Evolutionary conservation across 208 protist species (phyloP).

Genomic region (Acanthamoeba healyi): DNA sequence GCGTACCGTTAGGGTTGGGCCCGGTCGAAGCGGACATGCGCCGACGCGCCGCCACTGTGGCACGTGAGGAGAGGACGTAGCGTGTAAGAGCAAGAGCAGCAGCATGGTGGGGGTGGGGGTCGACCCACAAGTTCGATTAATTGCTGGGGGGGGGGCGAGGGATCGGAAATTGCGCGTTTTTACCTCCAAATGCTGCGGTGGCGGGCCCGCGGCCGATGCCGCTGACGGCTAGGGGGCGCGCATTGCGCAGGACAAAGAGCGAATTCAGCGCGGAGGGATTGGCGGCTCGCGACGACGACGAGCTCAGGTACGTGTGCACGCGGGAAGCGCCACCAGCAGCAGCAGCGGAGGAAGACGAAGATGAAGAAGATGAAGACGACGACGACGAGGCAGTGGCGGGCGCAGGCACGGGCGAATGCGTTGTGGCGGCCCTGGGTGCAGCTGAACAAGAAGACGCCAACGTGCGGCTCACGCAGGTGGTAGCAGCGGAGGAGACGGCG

Average conservation of each 20-base stretch:
- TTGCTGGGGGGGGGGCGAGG: not conserved
- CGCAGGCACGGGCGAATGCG: not conserved
- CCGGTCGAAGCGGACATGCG: not conserved
- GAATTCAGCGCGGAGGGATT: not conserved
- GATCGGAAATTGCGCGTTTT: not conserved
- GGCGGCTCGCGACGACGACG: too few relatives aligned
- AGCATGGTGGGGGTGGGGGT: too few relatives aligned
- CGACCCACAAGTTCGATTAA: not conserved
- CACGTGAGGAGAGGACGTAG: too few relatives aligned
- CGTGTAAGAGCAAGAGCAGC: too few relatives aligned
- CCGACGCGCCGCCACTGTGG: not conserved
- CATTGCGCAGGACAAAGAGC: conserved; percentile 20
- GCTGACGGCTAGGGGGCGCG: not conserved
- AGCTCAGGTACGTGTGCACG: not conserved
- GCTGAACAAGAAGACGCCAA: not conserved
- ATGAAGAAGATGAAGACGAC: not conserved
- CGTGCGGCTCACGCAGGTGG: not conserved
- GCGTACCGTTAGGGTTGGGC: not conserved
- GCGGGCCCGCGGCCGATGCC: not conserved
- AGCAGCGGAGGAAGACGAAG: not conserved
- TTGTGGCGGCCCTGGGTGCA: not conserved
- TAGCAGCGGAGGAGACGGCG: not conserved
- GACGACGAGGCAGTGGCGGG: not conserved
- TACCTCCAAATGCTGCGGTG: not conserved
- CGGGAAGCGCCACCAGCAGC: too few relatives aligned